Base-by-base conservation (phyloP, 495 filamentous ascomycete species). In the Thermothielavioides terrestris region DNA sequence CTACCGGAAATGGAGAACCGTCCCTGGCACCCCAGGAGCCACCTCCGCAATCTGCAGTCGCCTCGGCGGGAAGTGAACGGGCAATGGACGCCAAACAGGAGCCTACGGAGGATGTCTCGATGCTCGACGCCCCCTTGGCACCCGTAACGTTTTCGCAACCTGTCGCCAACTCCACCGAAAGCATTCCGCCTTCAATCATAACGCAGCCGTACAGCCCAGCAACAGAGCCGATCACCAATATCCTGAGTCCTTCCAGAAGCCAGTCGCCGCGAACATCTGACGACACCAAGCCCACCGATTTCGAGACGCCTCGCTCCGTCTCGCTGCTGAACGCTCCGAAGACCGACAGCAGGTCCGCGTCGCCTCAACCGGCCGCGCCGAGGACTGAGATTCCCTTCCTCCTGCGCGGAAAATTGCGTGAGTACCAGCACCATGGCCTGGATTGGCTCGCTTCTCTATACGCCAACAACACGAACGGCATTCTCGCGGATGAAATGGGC, bases 401-500 rank as follows among this genome's bases (percentile, higher is more conserved):
- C n/a, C 71, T 99, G 2, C 81, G 94, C 53, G 94, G 94, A 12
- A 94, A 81, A 2, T 73, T 99, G 14, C 86, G 94, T 66, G 89
- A 95, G 66, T 99, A 99, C 59, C 94, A 99, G 53, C 94, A 97
- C 58, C 85, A 84, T 63, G 94, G 94, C 9, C 71, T 99, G 12
- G 94, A 99, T 60, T 99, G 94, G 94, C 84, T 99, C 35, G 88
- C 89, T 6, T 82, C 84, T 1, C 77, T 97, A 4, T 95, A 99
- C 66, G 82, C 81, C n/a, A 91, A 88, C 52, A 78, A 86, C 52
- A 92, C 88, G 42, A 99, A 99, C 62, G 94, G 94, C 34, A 99
- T 99, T 42, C 74, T 99, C n/a, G 94, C 94, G 4, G 94, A 99
- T 61, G 94, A 99, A 60, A 99, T 99, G 94, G 94, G 94, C 58